Percentiles rank a stretch among this genome's conserved stretches.
Evolutionary conservation across 768 basidiomycete genomes (phyloP).

Genomic region (Mycena sanguinolenta): DNA sequence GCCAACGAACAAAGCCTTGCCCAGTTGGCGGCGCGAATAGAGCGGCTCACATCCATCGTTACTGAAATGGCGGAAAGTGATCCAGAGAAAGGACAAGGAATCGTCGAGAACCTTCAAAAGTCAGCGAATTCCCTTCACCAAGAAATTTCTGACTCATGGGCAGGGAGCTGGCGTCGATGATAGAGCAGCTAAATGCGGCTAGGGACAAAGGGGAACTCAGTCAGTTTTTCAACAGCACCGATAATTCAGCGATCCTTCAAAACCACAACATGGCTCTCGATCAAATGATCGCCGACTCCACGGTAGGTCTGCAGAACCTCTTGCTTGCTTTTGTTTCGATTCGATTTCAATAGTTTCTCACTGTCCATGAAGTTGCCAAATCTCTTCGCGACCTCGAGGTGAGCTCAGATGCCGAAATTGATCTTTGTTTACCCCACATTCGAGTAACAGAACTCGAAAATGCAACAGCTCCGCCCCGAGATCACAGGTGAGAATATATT

Average conservation of each 20-base stretch:
- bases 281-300: not conserved
- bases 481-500: too few relatives aligned
- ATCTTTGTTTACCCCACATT: too few relatives aligned
- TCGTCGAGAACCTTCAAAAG: too few relatives aligned
- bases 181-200: conserved; percentile 3
- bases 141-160: not conserved
- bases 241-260: conserved; percentile 13
- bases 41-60: conserved; percentile 13
- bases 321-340: not conserved
- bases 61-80: not conserved
- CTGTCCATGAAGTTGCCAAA: not conserved
- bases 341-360: not conserved
- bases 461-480: too few relatives aligned
- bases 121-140: not conserved
- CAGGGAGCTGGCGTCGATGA: conserved; percentile 25
- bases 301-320: not conserved
- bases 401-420: not conserved
- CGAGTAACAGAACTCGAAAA: too few relatives aligned
- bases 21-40: conserved; percentile 20
- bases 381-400: not conserved
- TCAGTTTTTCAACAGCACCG: conserved; percentile 26
- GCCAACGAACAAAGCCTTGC: conserved; percentile 8
- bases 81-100: too few relatives aligned
- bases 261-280: not conserved
- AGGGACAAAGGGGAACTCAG: not conserved